Conservation (phyloP, 768 basidiomycete genomes). For the Coprinopsis cinerea region DNA sequence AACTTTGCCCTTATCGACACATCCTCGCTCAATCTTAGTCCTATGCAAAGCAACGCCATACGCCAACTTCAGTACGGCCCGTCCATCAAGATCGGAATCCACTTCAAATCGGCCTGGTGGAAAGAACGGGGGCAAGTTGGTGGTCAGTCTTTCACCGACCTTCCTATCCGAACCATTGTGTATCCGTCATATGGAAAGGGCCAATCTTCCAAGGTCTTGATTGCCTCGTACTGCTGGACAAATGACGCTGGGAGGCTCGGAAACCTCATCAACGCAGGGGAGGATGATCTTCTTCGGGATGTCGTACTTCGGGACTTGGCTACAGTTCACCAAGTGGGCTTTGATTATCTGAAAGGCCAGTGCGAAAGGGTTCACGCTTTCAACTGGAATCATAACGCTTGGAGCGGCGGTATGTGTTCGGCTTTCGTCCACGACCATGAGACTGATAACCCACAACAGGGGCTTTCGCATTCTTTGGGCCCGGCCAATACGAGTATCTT, state of each 20-base stretch:
- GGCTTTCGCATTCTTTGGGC: conserved; percentile 29
- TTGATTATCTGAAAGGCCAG: conserved; percentile 15
- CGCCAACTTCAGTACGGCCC: conserved; percentile 32
- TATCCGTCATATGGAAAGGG: conserved; percentile 33
- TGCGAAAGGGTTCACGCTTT: conserved; percentile 16
- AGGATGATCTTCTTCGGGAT: conserved; percentile 17
- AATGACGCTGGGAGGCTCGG: conserved; percentile 31
- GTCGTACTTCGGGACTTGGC: conserved; percentile 25
- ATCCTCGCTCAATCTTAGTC: conserved; percentile 13
- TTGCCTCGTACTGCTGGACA: conserved; percentile 34
- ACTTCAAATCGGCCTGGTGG: conserved; percentile 42
- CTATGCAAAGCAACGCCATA: conserved; percentile 24
- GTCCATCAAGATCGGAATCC: conserved; percentile 36
- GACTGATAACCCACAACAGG: conserved; percentile 15
- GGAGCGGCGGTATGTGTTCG: conserved; percentile 10
- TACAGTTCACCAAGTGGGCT: conserved; percentile 19
- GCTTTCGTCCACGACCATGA: background rate
- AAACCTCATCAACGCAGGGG: conserved; percentile 20
- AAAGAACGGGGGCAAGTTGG: conserved; percentile 21
- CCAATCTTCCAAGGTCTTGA: conserved; percentile 17
- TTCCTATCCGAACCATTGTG: conserved; percentile 26
- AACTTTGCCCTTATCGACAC: conserved; percentile 30
- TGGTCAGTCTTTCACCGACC: conserved; percentile 29
- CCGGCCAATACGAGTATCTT: conserved; percentile 26
- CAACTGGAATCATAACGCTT: conserved; percentile 15